Percentiles rank a stretch among this genome's conserved stretches.
Evolutionary conservation across 2,329 filamentous ascomycete genomes (phyloP).

Genomic region (Colletotrichum eleusines): DNA sequence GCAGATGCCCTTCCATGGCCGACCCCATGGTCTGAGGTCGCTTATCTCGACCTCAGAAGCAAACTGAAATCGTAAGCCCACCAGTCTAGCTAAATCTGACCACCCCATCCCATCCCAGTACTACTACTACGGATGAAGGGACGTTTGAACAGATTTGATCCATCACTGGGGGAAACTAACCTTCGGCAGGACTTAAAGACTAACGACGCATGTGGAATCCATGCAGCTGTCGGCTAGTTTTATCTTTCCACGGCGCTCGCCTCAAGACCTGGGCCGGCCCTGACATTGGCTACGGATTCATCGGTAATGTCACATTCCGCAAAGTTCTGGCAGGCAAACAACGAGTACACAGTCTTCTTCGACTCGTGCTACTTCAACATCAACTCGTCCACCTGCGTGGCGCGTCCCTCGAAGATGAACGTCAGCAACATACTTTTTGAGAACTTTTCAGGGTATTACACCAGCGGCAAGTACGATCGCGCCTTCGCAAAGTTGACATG

Average conservation of each 20-base stretch:
- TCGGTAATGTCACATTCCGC: slow-evolving; percentile 72
- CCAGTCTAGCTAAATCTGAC: too few species aligned
- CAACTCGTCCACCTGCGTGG: slow-evolving; percentile 71
- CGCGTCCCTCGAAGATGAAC: slow-evolving; percentile 65
- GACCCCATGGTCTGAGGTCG: background rate
- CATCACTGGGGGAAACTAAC: slow-evolving; percentile 32
- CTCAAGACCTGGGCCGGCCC: slow-evolving; percentile 74
- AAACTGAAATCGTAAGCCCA: too few species aligned
- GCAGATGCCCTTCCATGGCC: slow-evolving; percentile 30
- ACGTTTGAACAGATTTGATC: slow-evolving; percentile 18
- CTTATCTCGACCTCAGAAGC: too few species aligned
- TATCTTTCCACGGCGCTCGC: slow-evolving; percentile 67
- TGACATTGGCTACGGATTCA: slow-evolving; percentile 66
- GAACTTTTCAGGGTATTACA: slow-evolving; percentile 67
- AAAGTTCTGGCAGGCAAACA: slow-evolving; percentile 67
- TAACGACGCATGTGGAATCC: slow-evolving; percentile 26
- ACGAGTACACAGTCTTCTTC: slow-evolving; percentile 73
- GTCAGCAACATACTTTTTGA: slow-evolving; percentile 69
- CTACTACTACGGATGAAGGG: too few species aligned
- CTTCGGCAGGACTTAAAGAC: slow-evolving; percentile 24
- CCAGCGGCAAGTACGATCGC: slow-evolving; percentile 65
- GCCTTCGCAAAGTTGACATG: slow-evolving; percentile 67
- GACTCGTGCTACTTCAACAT: slow-evolving; percentile 60
- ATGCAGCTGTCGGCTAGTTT: slow-evolving; percentile 27
- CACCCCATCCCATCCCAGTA: too few species aligned